Base-by-base conservation (phyloP, 108 stramenopile genomes). In the Chaetoceros tenuissimus region DNA sequence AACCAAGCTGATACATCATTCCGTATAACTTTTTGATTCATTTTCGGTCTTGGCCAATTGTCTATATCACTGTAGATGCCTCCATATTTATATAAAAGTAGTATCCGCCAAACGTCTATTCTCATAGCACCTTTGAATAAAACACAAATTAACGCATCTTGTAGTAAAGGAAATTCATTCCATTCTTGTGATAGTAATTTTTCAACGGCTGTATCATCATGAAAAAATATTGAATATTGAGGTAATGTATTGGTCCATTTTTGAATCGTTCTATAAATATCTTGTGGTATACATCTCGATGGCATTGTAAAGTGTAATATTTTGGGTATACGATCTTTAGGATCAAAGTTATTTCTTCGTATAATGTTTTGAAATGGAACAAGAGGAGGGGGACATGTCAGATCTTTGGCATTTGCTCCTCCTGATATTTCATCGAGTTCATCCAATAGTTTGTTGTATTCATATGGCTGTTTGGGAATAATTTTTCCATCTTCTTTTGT, bases 41-140 rank as follows among this genome's bases (percentile, higher is more conserved):
- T 46, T 5, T 44, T 23, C 3, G 2, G 3, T 25, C 26, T 48
- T 3, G 72, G 72, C 16, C 31, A 21, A 24, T 28, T 59, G 27
- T 73, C 72, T n/a, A 63, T 25, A 46, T 68, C 72, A 21, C 23
- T 53, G 40, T 73, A 73, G 19, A 73, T 24, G 0, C 72, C 67
- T 29, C 67, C 72, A 43, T 55, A 73, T 18, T 31, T 44, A 25
- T 59, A 73, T 0, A 73, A 13, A 13, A 73, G 31, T 13, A 73
- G 48, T 1, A 73, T 47, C 16, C 72, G 52, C 72, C 72, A 73
- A 22, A 73, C 45, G 60, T 73, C 72, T 31, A 73, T 64, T 30
- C 27, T 63, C 62, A 73, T 68, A 2, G 67, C 72, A 3, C 72
- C 67, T 26, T 55, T 68, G 30, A 54, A 46, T n/a, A 0, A 20